Conservation (phyloP, 1,284 basidiomycete species). For the Pisolithus thermaeus region DNA sequence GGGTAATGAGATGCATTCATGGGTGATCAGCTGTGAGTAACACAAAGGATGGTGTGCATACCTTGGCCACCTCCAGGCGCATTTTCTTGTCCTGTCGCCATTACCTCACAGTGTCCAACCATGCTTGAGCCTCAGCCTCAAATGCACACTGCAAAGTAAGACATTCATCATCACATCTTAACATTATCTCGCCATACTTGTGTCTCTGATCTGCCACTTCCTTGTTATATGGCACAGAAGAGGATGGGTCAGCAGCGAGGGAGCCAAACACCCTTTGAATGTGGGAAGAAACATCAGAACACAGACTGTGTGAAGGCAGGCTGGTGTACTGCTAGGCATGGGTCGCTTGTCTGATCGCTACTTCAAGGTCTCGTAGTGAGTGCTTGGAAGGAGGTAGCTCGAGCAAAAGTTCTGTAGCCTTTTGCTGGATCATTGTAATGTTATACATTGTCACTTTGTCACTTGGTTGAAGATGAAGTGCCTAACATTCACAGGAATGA, state of each 20-base stretch:
- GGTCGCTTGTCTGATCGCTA: constrained; percentile 74
- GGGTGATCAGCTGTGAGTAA: not conserved
- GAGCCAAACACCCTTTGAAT: constrained; percentile 69
- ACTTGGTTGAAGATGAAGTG: constrained; percentile 71
- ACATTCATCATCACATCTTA: constrained; percentile 76
- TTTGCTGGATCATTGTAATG: constrained; percentile 95
- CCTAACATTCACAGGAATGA: constrained; percentile 39
- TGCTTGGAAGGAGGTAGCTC: constrained; percentile 69
- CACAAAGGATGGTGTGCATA: constrained; percentile 22
- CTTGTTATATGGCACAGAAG: constrained; percentile 73
- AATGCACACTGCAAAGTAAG: constrained; percentile 66
- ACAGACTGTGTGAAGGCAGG: not conserved
- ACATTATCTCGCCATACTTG: constrained; percentile 81
- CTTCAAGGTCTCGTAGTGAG: constrained; percentile 71
- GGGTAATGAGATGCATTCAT: not conserved
- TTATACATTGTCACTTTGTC: constrained; percentile 91
- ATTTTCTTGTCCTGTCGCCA: constrained; percentile 63
- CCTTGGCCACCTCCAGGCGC: constrained; percentile 54
- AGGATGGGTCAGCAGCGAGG: constrained; percentile 67
- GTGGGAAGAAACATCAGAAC: not conserved
- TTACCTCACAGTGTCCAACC: constrained; percentile 67
- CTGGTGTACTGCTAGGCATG: constrained; percentile 76
- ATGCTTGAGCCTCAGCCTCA: constrained; percentile 69
- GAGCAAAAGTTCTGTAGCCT: constrained; percentile 84
- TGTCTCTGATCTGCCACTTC: constrained; percentile 86